Percentiles rank a stretch among this genome's conserved stretches.
These are phyloP conservation scores for Halophytophthora batemanensis DNA, from an alignment of 352 stramenopile species.

Conservation along the genomic window DNA sequence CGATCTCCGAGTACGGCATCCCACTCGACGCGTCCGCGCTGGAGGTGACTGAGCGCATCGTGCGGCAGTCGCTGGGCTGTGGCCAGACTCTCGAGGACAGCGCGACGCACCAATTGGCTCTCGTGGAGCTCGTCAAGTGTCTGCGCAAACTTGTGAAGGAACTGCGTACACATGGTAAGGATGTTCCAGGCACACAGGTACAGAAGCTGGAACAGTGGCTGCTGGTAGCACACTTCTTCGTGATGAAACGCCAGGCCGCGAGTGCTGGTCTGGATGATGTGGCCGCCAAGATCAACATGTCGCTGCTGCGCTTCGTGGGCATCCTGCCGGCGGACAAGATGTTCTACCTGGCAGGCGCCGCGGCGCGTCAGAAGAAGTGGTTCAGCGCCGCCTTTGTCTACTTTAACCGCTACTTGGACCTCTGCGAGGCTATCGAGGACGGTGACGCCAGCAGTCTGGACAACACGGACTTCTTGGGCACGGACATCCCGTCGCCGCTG, in stretches of 20 bases:
- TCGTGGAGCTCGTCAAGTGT: slow-evolving; percentile 69
- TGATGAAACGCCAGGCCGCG: slow-evolving; percentile 65
- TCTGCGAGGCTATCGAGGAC: slow-evolving; percentile 94
- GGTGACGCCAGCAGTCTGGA: slow-evolving; percentile 81
- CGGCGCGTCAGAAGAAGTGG: slow-evolving; percentile 85
- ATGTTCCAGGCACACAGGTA: slow-evolving; percentile 42
- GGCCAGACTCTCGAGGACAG: slow-evolving; percentile 39
- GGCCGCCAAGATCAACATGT: slow-evolving; percentile 80
- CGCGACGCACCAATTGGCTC: slow-evolving; percentile 34
- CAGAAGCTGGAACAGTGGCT: slow-evolving; percentile 80
- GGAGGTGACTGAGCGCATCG: slow-evolving; percentile 52
- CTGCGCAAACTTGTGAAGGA: slow-evolving; percentile 75
- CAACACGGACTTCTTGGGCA: slow-evolving; percentile 93
- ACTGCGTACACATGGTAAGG: slow-evolving; percentile 45
- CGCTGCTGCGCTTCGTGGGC: slow-evolving; percentile 85
- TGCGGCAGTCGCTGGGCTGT: slow-evolving; percentile 52
- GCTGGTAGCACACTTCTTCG: slow-evolving; percentile 75
- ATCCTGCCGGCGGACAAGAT: slow-evolving; percentile 93
- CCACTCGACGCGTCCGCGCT: slow-evolving; percentile 57
- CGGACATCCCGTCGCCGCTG: slow-evolving; percentile 85
- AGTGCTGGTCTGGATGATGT: slow-evolving; percentile 60
- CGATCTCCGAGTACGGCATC: slow-evolving; percentile 74
- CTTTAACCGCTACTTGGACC: slow-evolving; percentile 94
- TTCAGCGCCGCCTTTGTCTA: slow-evolving; percentile 93
- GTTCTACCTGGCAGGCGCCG: slow-evolving; percentile 88